These are phyloP conservation scores for Arabidopsis suecica DNA, from an alignment of 345 rosid species.

Conservation along the genomic window DNA sequence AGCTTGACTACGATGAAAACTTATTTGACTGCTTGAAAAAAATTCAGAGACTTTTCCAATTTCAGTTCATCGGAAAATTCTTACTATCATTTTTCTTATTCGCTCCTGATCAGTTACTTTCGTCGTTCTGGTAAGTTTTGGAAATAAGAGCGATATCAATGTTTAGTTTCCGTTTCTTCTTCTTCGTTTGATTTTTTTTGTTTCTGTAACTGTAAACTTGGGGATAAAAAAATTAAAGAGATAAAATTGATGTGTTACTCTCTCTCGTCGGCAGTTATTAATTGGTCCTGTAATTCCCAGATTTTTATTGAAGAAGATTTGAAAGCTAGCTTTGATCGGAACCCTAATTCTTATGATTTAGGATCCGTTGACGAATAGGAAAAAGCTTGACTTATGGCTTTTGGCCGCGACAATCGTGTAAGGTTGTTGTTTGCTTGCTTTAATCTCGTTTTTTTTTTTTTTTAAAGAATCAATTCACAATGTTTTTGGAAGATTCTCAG, in stretches of 20 bases:
- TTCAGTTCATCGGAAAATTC: conserved; percentile 3
- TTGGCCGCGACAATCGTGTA: conserved; percentile 40
- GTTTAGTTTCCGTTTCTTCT: conserved; percentile 25
- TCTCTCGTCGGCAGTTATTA: background rate
- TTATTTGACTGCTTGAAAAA: background rate
- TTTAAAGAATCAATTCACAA: background rate
- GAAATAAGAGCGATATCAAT: background rate
- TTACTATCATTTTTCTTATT: background rate
- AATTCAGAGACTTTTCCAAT: background rate
- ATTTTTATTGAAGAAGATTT: background rate
- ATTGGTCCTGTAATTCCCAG: background rate
- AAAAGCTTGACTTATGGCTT: conserved; percentile 25
- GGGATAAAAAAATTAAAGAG: background rate
- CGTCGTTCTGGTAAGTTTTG: conserved; percentile 29
- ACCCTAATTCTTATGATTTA: conserved; percentile 20
- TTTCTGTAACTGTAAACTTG: background rate
- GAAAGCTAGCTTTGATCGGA: background rate
- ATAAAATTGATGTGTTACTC: conserved; percentile 10
- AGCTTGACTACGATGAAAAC: conserved; percentile 16
- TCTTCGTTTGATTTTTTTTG: background rate
- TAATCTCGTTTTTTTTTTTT: background rate
- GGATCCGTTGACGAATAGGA: background rate
- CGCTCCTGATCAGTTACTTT: conserved; percentile 14
- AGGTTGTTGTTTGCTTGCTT: conserved; percentile 34
- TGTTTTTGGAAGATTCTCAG: background rate